These are phyloP conservation scores for Stemphylium beticola DNA, from an alignment of 2,329 filamentous ascomycete genomes.

Conservation along the genomic window DNA sequence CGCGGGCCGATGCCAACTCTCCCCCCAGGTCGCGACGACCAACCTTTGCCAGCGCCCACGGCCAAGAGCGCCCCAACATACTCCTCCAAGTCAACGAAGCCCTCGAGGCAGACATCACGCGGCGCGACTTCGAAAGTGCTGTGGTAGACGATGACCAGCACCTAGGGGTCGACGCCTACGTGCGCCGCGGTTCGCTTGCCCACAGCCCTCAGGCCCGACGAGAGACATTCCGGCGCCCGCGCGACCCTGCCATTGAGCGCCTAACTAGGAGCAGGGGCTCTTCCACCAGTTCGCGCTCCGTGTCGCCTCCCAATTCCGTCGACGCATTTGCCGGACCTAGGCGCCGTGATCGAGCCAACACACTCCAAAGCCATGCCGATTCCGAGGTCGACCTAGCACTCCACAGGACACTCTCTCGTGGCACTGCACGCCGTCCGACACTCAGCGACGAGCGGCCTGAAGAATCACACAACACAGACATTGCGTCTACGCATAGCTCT, in stretches of 20 bases:
- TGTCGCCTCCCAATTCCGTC: conserved; percentile 93
- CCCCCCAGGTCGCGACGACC: conserved; percentile 64
- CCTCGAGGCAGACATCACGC: conserved; percentile 51
- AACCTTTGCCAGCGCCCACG: conserved; percentile 72
- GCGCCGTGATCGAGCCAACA: conserved; percentile 77
- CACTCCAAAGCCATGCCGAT: conserved; percentile 62
- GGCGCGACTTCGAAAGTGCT: conserved; percentile 87
- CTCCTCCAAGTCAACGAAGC: conserved; percentile 55
- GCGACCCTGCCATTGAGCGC: conserved; percentile 43
- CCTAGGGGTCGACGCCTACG: conserved; percentile 54
- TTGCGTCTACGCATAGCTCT: conserved; percentile 69
- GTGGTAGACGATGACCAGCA: conserved; percentile 73
- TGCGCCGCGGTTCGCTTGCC: conserved; percentile 54
- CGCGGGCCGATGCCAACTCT: conserved; percentile 63
- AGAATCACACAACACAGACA: conserved; percentile 65
- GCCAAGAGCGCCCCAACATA: conserved; percentile 52
- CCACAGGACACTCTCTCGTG: conserved; percentile 73
- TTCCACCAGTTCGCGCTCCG: conserved; percentile 67
- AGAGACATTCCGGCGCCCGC: conserved; percentile 52
- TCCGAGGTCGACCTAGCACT: conserved; percentile 65
- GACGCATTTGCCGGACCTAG: conserved; percentile 95
- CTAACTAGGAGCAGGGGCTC: conserved; percentile 54
- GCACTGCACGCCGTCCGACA: conserved; percentile 67
- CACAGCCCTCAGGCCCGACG: conserved; percentile 51
- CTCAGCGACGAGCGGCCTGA: conserved; percentile 65